These are phyloP conservation scores for Syncephalastrum monosporum DNA, from an alignment of 371 early-diverging fungal genomes.

Conservation along the genomic window DNA sequence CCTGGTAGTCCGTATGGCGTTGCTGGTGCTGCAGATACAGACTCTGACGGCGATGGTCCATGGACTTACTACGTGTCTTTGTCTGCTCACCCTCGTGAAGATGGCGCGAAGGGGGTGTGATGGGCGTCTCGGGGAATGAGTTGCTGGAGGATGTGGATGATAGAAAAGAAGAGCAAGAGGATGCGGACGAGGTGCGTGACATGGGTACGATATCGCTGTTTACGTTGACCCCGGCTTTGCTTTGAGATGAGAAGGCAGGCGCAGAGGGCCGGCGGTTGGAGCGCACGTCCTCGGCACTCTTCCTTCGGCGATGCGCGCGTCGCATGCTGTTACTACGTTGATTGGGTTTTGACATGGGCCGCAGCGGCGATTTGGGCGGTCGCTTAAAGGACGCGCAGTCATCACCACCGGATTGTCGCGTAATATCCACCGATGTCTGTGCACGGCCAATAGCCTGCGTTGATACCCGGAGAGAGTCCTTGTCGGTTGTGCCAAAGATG, in stretches of 20 bases:
- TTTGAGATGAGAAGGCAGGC: slow-evolving; percentile 13
- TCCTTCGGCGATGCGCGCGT: slow-evolving; percentile 11
- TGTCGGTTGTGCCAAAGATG: slow-evolving; percentile 23
- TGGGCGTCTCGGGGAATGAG: slow-evolving; percentile 9
- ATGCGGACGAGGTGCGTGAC: slow-evolving; percentile 23
- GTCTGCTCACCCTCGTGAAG: not conserved
- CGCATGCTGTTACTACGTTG: slow-evolving; percentile 13
- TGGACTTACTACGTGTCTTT: slow-evolving; percentile 1
- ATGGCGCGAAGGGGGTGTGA: slow-evolving; percentile 7
- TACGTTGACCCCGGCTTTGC: not conserved
- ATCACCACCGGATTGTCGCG: slow-evolving; percentile 4
- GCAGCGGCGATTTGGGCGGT: slow-evolving; percentile 45
- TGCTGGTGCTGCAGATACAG: slow-evolving; percentile 7
- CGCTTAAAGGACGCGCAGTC: slow-evolving; percentile 22
- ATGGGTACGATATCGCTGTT: slow-evolving; percentile 8
- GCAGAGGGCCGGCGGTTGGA: slow-evolving; percentile 14
- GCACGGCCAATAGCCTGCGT: slow-evolving; percentile 2
- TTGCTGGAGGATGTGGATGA: slow-evolving; percentile 17
- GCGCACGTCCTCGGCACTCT: slow-evolving; percentile 13
- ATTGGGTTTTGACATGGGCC: slow-evolving; percentile 13
- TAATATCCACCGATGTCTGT: slow-evolving; percentile 4
- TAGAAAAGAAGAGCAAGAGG: slow-evolving; percentile 20
- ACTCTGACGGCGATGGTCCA: slow-evolving; percentile 17
- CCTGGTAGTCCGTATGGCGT: slow-evolving; percentile 18
- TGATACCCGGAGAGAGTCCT: not conserved